phyloP scores from a whole-genome alignment of 805 yeast genomes.

The Zygotorulaspora sp. region DNA sequence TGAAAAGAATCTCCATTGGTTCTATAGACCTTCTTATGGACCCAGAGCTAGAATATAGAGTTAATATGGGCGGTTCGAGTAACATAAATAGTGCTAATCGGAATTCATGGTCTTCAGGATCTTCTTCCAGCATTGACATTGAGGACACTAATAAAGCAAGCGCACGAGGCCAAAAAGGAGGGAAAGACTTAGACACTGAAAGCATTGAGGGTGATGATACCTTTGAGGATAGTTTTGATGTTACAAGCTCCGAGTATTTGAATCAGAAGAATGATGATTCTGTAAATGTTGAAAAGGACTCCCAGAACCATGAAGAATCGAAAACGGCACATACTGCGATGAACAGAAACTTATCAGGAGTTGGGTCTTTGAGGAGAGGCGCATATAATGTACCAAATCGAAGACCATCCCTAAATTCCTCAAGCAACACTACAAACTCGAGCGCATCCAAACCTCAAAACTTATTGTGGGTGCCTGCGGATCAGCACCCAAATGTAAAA shows the following conservation, averaged over 20 bases:
- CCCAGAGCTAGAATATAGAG: slow-evolving; percentile 61
- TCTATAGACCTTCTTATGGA: slow-evolving; percentile 48
- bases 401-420: slow-evolving; percentile 6
- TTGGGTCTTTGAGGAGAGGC: slow-evolving; percentile 24
- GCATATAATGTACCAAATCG: slow-evolving; percentile 11
- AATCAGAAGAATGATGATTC: slow-evolving; percentile 6
- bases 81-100: slow-evolving; percentile 9
- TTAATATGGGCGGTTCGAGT: slow-evolving; percentile 23
- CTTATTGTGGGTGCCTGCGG: slow-evolving; percentile 93
- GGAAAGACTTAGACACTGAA: slow-evolving; percentile 4
- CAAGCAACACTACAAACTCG: slow-evolving; percentile 4
- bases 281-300: background rate
- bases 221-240: slow-evolving; percentile 27
- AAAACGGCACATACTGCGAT: slow-evolving; percentile 4
- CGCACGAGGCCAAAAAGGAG: slow-evolving; percentile 4
- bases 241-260: slow-evolving; percentile 29
- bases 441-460: slow-evolving; percentile 37
- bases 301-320: background rate
- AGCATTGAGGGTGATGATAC: slow-evolving; percentile 8
- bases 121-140: slow-evolving; percentile 8
- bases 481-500: slow-evolving; percentile 88
- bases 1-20: slow-evolving; percentile 71
- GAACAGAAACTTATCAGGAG: slow-evolving; percentile 25
- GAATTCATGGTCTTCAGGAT: slow-evolving; percentile 19
- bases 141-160: slow-evolving; percentile 8